Evolutionary conservation across 441 rosid species (phyloP).

Genomic region (Biscutella auriculata): DNA sequence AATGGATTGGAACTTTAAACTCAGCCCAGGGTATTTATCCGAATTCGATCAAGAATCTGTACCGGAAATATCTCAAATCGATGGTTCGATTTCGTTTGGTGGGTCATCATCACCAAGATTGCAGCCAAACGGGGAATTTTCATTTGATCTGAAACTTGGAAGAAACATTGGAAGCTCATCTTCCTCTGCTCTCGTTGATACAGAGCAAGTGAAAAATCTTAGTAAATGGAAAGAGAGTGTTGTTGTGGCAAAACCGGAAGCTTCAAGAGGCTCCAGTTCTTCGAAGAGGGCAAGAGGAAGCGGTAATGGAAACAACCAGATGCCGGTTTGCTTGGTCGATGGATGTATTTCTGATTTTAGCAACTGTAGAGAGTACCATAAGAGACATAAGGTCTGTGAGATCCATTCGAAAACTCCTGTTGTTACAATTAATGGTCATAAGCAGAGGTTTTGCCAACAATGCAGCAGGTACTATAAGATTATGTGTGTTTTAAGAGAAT

Average conservation of each 20-base stretch:
- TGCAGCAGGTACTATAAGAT: not conserved
- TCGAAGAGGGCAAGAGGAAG: conserved; percentile 53
- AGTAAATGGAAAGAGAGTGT: conserved; percentile 38
- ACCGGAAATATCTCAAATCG: conserved; percentile 25
- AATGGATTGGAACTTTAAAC: conserved; percentile 29
- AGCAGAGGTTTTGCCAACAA: conserved; percentile 71
- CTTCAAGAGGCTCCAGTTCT: conserved; percentile 27
- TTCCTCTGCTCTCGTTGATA: conserved; percentile 12
- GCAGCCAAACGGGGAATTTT: conserved; percentile 32
- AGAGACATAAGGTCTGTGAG: conserved; percentile 87
- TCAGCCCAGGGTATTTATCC: conserved; percentile 14
- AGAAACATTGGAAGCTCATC: conserved; percentile 30
- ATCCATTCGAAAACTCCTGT: conserved; percentile 69
- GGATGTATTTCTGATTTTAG: conserved; percentile 64
- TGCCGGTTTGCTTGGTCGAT: conserved; percentile 58
- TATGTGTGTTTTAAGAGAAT: not conserved
- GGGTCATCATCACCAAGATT: conserved; percentile 17
- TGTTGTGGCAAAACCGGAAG: conserved; percentile 25
- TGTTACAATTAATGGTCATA: conserved; percentile 53
- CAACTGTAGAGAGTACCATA: conserved; percentile 62
- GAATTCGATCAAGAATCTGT: conserved; percentile 22
- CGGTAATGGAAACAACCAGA: conserved; percentile 29
- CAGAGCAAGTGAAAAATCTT: conserved; percentile 22
- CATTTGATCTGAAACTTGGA: conserved; percentile 76
- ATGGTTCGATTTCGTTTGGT: conserved; percentile 33